Conservation (phyloP, 2,329 filamentous ascomycete species). For the Hypoxylon sp. region DNA sequence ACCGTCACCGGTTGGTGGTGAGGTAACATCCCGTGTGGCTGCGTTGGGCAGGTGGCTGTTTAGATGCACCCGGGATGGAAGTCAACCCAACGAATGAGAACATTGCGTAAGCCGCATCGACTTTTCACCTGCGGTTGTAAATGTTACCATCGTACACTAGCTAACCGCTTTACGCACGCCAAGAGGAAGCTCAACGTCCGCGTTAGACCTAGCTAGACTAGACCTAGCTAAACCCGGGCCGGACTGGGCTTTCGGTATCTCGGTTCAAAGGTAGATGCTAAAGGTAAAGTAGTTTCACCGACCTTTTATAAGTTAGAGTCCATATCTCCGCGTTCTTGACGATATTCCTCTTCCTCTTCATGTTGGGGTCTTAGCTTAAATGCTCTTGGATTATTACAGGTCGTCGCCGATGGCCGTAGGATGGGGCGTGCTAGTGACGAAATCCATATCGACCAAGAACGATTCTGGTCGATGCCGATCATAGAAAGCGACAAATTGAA, state of each 20-base stretch:
- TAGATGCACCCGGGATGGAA: too few relatives aligned
- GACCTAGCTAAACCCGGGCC: constrained; percentile 13
- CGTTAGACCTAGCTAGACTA: constrained; percentile 3
- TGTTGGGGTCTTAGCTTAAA: not conserved
- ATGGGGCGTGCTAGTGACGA: not conserved
- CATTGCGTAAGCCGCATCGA: not conserved
- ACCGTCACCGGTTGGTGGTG: constrained; percentile 9
- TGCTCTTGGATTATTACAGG: not conserved
- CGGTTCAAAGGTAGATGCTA: not conserved
- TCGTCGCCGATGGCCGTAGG: not conserved
- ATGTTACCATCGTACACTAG: constrained; percentile 26
- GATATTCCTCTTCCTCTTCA: not conserved
- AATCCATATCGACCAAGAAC: too few relatives aligned
- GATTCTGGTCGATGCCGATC: too few relatives aligned
- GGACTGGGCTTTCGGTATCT: constrained; percentile 12
- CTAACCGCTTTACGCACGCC: constrained; percentile 9
- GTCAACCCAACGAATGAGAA: not conserved
- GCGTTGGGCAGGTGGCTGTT: not conserved
- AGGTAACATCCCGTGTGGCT: not conserved
- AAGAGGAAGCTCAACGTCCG: constrained; percentile 13
- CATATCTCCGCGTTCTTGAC: too few relatives aligned
- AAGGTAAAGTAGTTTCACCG: not conserved
- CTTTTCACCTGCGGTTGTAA: not conserved
- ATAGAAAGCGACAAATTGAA: too few relatives aligned
- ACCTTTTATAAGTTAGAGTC: not conserved